Conservation (phyloP, 169 alveolate genomes). For the Plasmodium berghei region DNA sequence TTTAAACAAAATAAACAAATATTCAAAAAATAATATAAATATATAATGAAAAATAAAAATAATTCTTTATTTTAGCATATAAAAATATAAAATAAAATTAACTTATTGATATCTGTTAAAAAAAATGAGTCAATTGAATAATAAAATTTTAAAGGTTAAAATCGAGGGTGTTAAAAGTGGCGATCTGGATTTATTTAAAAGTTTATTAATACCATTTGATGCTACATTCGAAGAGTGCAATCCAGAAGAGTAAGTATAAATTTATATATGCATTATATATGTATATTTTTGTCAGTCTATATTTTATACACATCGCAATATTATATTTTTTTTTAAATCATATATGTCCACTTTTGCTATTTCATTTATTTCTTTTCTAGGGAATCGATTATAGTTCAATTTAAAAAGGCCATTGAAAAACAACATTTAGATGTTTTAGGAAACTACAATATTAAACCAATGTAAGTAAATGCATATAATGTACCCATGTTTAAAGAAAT, state of each 20-base stretch:
- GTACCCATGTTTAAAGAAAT: not conserved
- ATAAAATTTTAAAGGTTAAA: conserved; percentile 48
- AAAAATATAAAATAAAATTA: no score
- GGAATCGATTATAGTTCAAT: conserved; percentile 31
- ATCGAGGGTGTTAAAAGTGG: conserved; percentile 37
- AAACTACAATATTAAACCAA: conserved; percentile 28
- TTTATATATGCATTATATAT: not conserved
- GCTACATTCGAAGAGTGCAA: conserved; percentile 48
- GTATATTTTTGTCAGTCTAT: not conserved
- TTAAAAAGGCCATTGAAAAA: conserved; percentile 40
- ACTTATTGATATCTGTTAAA: not conserved
- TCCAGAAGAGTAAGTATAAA: conserved; percentile 31
- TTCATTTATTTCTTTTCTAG: conserved; percentile 19
- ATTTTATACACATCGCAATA: no score
- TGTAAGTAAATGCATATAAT: conserved; percentile 27
- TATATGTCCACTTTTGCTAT: not conserved
- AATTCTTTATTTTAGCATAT: not conserved
- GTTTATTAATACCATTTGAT: conserved; percentile 46
- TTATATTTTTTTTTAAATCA: no score
- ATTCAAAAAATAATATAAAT: not conserved
- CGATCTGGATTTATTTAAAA: conserved; percentile 54
- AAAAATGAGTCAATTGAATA: conserved; percentile 69
- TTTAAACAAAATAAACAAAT: not conserved
- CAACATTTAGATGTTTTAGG: conserved; percentile 53
- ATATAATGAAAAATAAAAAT: conserved; percentile 2